Conservation (phyloP, 257 asterid species). For the Nicotiana noctiflora region DNA sequence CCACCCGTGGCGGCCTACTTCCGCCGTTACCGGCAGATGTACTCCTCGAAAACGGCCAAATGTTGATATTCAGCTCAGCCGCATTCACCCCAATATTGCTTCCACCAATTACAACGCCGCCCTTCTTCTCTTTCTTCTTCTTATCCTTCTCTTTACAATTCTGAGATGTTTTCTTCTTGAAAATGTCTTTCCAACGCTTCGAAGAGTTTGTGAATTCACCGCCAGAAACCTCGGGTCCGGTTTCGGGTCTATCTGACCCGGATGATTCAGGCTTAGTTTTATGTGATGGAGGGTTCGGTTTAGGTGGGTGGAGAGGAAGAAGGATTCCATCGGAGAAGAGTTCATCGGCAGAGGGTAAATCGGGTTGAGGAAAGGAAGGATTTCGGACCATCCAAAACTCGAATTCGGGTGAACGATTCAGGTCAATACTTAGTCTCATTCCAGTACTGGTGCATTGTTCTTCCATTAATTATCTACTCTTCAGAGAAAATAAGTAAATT, state of each 20-base stretch:
- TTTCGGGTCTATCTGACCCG: slow-evolving; percentile 16
- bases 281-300: neutral
- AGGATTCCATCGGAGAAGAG: slow-evolving; percentile 80
- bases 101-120: slow-evolving; percentile 5
- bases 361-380: slow-evolving; percentile 55
- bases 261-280: slow-evolving; percentile 18
- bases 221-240: slow-evolving; percentile 12
- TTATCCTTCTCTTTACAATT: slow-evolving; percentile 16
- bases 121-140: slow-evolving; percentile 48
- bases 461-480: neutral
- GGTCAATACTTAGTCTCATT: slow-evolving; percentile 31
- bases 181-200: slow-evolving; percentile 76
- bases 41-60: slow-evolving; percentile 84
- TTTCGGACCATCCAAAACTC: slow-evolving; percentile 81
- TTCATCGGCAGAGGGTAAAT: slow-evolving; percentile 72
- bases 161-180: slow-evolving; percentile 29
- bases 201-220: slow-evolving; percentile 37
- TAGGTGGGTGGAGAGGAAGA: slow-evolving; percentile 55
- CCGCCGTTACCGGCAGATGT: slow-evolving; percentile 86
- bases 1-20: slow-evolving; percentile 17
- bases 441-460: slow-evolving; percentile 32
- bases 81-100: slow-evolving; percentile 20
- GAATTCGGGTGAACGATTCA: slow-evolving; percentile 58
- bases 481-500: neutral
- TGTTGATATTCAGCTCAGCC: slow-evolving; percentile 60